phyloP scores from a whole-genome alignment of 2,329 filamentous ascomycete genomes.

The Hymenoscyphus repandus region DNA sequence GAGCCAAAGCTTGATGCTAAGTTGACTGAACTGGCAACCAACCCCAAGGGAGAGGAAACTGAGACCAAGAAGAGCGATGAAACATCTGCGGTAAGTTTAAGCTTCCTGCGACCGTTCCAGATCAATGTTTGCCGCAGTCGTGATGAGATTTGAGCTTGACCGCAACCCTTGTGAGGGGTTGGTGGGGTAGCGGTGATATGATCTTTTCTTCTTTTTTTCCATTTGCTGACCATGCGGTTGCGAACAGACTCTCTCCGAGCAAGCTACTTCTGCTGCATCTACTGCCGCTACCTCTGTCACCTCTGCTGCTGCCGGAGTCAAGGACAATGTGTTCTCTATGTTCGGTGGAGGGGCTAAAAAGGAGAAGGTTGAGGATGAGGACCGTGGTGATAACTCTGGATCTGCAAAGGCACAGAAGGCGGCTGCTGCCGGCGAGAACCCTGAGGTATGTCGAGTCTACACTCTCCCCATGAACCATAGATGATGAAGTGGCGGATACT shows the following conservation, averaged over 20 bases:
- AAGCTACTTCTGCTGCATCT: conserved; percentile 33
- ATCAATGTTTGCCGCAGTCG: background rate
- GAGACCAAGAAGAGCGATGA: conserved; percentile 21
- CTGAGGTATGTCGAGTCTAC: conserved; percentile 24
- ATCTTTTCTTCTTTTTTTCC: background rate
- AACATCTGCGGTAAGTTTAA: conserved; percentile 4
- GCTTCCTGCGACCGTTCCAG: conserved; percentile 12
- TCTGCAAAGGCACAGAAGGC: conserved; percentile 74
- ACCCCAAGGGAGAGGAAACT: conserved; percentile 21
- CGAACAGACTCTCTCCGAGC: conserved; percentile 28
- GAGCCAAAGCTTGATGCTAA: conserved; percentile 34
- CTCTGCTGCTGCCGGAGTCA: conserved; percentile 36
- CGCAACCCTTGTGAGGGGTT: conserved; percentile 5
- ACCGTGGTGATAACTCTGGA: conserved; percentile 80
- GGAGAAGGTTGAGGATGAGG: conserved; percentile 78
- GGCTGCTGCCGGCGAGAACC: conserved; percentile 36
- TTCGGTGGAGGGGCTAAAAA: conserved; percentile 97
- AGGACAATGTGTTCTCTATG: conserved; percentile 85
- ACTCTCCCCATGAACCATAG: background rate
- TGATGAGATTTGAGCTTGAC: background rate
- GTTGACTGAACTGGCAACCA: conserved; percentile 40
- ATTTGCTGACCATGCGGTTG: conserved; percentile 3
- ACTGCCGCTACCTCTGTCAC: conserved; percentile 37
- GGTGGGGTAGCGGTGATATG: conserved; percentile 1
- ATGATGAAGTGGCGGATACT: conserved; percentile 8